Conservation (phyloP, 805 yeast genomes). For the Starmerella khaoyaiensis region DNA sequence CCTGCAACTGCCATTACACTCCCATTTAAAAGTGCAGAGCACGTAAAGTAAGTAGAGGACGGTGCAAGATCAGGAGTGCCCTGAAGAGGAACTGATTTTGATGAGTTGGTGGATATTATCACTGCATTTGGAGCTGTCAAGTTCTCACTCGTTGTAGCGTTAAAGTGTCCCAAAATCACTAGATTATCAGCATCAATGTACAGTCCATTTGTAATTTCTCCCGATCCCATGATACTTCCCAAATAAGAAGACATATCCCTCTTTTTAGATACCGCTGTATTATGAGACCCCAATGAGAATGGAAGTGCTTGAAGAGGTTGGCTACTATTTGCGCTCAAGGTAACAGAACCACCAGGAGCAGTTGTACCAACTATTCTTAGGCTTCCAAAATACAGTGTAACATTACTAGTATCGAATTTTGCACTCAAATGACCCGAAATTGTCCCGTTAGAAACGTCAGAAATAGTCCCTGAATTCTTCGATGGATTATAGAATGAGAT, state of each 20-base stretch:
- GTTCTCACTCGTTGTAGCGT: constrained; percentile 25
- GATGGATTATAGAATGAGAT: constrained; percentile 12
- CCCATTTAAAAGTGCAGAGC: constrained; percentile 15
- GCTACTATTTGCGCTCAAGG: no score
- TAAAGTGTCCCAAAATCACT: constrained; percentile 50
- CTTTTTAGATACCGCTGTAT: no score
- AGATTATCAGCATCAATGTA: constrained; percentile 38
- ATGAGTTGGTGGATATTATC: constrained; percentile 15
- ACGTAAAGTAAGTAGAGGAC: no score
- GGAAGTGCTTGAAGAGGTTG: no score
- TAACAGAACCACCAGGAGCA: constrained; percentile 1
- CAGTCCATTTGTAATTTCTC: constrained; percentile 28
- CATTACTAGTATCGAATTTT: constrained; percentile 3
- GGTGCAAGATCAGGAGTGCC: constrained; percentile 1
- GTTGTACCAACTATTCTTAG: constrained; percentile 15
- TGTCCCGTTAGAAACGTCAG: background rate
- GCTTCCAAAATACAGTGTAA: constrained; percentile 25
- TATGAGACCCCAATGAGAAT: no score
- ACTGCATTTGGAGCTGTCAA: constrained; percentile 24
- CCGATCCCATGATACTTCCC: no score
- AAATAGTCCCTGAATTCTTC: no score
- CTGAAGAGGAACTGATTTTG: background rate
- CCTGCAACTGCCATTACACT: constrained; percentile 16
- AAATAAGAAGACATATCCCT: no score
- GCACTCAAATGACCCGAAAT: constrained; percentile 13